Evolutionary conservation across 2,329 filamentous ascomycete species (phyloP).

Genomic region (Lachnum nothofagi): DNA sequence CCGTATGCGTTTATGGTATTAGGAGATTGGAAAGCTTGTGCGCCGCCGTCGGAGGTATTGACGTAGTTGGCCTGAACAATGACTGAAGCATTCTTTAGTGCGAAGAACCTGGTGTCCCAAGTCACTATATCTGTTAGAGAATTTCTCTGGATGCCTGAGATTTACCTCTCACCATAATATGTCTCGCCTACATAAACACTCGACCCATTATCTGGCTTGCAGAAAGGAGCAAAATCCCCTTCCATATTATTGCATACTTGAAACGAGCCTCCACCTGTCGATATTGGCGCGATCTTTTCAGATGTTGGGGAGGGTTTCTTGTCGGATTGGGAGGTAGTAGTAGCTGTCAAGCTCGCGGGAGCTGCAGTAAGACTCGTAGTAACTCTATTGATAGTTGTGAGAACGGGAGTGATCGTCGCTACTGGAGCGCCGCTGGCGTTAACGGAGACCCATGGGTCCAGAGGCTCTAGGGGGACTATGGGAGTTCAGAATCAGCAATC

Average conservation of each 20-base stretch:
- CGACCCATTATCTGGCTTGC: constrained; percentile 29
- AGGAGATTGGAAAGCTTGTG: constrained; percentile 28
- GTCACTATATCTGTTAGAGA: constrained; percentile 21
- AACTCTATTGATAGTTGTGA: constrained; percentile 23
- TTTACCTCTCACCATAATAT: constrained; percentile 26
- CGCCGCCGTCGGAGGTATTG: constrained; percentile 24
- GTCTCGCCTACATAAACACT: constrained; percentile 26
- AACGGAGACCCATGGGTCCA: constrained; percentile 28
- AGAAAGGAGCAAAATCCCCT: constrained; percentile 28
- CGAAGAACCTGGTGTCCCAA: constrained; percentile 28
- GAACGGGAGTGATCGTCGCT: constrained; percentile 26
- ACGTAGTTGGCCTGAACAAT: constrained; percentile 28
- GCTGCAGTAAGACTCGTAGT: constrained; percentile 22
- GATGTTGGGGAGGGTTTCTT: constrained; percentile 14
- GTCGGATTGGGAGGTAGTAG: constrained; percentile 14
- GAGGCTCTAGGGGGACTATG: constrained; percentile 4
- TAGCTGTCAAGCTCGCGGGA: constrained; percentile 21
- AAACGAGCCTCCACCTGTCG: constrained; percentile 26
- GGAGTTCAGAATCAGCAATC: no score
- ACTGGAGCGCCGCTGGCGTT: constrained; percentile 22
- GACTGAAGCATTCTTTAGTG: constrained; percentile 24
- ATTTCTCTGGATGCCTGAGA: background rate
- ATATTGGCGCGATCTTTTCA: constrained; percentile 5
- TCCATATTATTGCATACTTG: constrained; percentile 28
- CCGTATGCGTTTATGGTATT: constrained; percentile 18